Evolutionary conservation across 2,329 filamentous ascomycete species (phyloP).

Genomic region (Akanthomyces uredinophilus): DNA sequence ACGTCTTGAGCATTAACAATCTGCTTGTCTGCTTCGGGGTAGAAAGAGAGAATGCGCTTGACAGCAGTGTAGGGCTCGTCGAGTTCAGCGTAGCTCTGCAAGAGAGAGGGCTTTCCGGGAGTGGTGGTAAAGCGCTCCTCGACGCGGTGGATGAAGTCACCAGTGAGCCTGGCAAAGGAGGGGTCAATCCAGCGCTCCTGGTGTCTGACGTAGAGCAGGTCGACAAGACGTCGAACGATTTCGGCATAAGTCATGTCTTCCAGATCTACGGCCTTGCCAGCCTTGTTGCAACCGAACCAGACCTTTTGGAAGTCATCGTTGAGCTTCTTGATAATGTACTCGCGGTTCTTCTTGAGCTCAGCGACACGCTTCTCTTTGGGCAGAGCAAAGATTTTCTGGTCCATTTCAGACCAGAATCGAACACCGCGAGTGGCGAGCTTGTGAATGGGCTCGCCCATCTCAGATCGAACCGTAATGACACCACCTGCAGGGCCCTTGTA

Average conservation of each 20-base stretch:
- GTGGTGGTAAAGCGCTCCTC: conserved; percentile 89
- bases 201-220: conserved; percentile 87
- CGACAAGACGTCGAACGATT: conserved; percentile 79
- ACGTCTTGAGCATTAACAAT: conserved; percentile 98
- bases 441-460: conserved; percentile 99
- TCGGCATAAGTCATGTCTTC: conserved; percentile 96
- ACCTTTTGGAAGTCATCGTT: conserved; percentile 97
- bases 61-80: conserved; percentile 74
- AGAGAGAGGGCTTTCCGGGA: conserved; percentile 67
- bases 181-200: conserved; percentile 87
- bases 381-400: conserved; percentile 93
- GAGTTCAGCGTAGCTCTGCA: conserved; percentile 88
- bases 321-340: conserved; percentile 91
- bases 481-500: conserved; percentile 89
- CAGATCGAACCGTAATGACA: conserved; percentile 91
- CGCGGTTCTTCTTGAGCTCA: conserved; percentile 81
- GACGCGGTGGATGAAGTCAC: conserved; percentile 92
- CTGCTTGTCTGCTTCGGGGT: conserved; percentile 81
- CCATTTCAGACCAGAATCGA: conserved; percentile 97
- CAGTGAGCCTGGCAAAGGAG: conserved; percentile 76
- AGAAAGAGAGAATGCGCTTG: conserved; percentile 72
- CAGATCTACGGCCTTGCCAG: conserved; percentile 75
- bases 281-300: conserved; percentile 86
- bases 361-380: conserved; percentile 90
- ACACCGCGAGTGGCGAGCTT: conserved; percentile 97